Percentiles rank a stretch among this genome's conserved stretches.
Conservation (phyloP, 2,329 filamentous ascomycete species). For the Pseudogymnoascus sp. region DNA sequence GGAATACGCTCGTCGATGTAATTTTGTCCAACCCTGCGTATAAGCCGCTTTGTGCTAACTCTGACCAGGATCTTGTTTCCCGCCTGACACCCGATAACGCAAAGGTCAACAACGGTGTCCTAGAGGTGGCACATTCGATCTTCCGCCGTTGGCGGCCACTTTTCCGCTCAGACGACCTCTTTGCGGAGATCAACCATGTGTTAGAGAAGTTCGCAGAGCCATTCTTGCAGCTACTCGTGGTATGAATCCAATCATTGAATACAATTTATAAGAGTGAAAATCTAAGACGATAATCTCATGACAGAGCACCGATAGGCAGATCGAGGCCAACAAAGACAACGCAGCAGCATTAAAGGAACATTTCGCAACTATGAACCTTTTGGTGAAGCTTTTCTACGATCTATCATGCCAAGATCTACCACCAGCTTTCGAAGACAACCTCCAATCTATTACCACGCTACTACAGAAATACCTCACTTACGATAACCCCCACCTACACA, state of each 20-base stretch:
- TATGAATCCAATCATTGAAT: slow-evolving; percentile 32
- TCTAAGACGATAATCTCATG: slow-evolving; percentile 8
- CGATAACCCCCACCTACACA: slow-evolving; percentile 72
- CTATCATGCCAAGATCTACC: slow-evolving; percentile 96
- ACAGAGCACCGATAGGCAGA: slow-evolving; percentile 59
- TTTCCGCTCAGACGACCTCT: slow-evolving; percentile 86
- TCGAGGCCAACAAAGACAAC: slow-evolving; percentile 69
- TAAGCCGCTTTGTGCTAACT: slow-evolving; percentile 15
- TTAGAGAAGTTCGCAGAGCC: slow-evolving; percentile 74
- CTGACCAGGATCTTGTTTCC: slow-evolving; percentile 68
- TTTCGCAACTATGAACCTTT: slow-evolving; percentile 77
- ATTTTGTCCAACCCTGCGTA: slow-evolving; percentile 20
- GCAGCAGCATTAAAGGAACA: slow-evolving; percentile 66
- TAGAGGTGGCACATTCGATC: slow-evolving; percentile 96
- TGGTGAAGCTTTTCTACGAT: slow-evolving; percentile 90
- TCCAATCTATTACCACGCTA: slow-evolving; percentile 65
- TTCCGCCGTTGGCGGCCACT: slow-evolving; percentile 93
- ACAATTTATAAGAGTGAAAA: not conserved
- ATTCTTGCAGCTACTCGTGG: slow-evolving; percentile 71
- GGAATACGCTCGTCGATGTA: slow-evolving; percentile 89
- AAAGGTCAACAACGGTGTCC: slow-evolving; percentile 81
- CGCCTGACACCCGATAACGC: slow-evolving; percentile 75
- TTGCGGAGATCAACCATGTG: slow-evolving; percentile 94
- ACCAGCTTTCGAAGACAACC: slow-evolving; percentile 85
- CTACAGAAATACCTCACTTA: slow-evolving; percentile 92